phyloP scores from a whole-genome alignment of 2,329 filamentous ascomycete genomes.

The Epichloe uncinata region DNA sequence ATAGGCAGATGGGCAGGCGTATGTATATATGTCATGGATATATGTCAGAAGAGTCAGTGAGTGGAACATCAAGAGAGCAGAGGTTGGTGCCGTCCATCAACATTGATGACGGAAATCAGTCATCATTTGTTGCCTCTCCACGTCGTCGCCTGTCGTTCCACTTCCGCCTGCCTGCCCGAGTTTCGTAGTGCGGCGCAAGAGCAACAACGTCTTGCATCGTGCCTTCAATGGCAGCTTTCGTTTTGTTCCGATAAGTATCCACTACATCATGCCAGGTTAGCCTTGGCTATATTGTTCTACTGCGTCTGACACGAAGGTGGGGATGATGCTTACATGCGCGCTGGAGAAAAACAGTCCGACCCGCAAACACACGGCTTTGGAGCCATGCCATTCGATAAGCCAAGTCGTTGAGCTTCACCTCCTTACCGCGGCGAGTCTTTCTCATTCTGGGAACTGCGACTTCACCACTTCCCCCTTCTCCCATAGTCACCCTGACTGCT shows the following conservation, averaged over 20 bases:
- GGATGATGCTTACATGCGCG: slow-evolving; percentile 60
- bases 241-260: slow-evolving; percentile 90
- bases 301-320: background rate
- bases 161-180: slow-evolving; percentile 68
- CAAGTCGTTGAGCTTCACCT: slow-evolving; percentile 83
- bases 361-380: slow-evolving; percentile 83
- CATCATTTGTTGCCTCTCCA: slow-evolving; percentile 16
- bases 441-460: slow-evolving; percentile 64
- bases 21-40: too few relatives aligned
- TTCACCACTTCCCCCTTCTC: slow-evolving; percentile 58
- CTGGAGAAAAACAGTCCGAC: slow-evolving; percentile 76
- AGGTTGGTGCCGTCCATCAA: background rate
- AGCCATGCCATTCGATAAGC: slow-evolving; percentile 96
- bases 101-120: slow-evolving; percentile 9
- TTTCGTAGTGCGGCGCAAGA: slow-evolving; percentile 78
- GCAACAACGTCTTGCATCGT: slow-evolving; percentile 61
- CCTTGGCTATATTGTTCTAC: too few relatives aligned
- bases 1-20: too few relatives aligned
- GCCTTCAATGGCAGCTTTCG: slow-evolving; percentile 66
- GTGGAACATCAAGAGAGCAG: background rate
- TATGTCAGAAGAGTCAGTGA: too few relatives aligned
- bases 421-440: slow-evolving; percentile 57
- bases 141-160: slow-evolving; percentile 48
- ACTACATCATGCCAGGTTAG: slow-evolving; percentile 39
- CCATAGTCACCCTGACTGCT: slow-evolving; percentile 48